A percentile compares a stretch with the other conserved stretches of the same genome.
phyloP scores from a whole-genome alignment of 768 basidiomycete species.

The Paxillus involutus region DNA sequence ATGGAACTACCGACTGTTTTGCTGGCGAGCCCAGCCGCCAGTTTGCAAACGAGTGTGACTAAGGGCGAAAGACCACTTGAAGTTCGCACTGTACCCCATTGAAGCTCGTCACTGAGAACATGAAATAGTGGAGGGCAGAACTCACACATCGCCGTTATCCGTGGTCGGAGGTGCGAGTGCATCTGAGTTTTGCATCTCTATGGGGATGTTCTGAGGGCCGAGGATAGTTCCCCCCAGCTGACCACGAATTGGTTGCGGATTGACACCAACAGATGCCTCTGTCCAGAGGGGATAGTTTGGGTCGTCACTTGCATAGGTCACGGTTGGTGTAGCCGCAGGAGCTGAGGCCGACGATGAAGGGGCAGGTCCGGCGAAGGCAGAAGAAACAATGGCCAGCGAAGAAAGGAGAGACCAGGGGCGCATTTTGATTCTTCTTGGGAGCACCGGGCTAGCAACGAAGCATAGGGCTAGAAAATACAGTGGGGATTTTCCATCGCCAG shows the following conservation, averaged over 20 bases:
- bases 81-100: constrained; percentile 35
- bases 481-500: background rate
- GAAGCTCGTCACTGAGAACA: background rate
- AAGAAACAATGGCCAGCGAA: constrained; percentile 17
- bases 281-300: constrained; percentile 48
- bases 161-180: constrained; percentile 60
- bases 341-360: constrained; percentile 27
- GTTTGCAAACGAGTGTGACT: constrained; percentile 59
- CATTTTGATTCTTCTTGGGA: constrained; percentile 16
- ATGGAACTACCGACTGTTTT: constrained; percentile 44
- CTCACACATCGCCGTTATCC: constrained; percentile 52
- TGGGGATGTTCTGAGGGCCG: constrained; percentile 55
- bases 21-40: constrained; percentile 68
- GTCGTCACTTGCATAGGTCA: constrained; percentile 42
- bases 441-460: constrained; percentile 8
- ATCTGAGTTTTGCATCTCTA: constrained; percentile 60
- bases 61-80: constrained; percentile 64
- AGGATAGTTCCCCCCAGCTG: constrained; percentile 46
- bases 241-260: constrained; percentile 46
- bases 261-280: constrained; percentile 17
- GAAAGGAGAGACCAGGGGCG: constrained; percentile 31
- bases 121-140: background rate
- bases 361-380: constrained; percentile 15
- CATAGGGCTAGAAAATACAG: constrained; percentile 22
- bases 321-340: constrained; percentile 39